Conservation (phyloP, 441 rosid genomes). For the Isatis lusitanica region DNA sequence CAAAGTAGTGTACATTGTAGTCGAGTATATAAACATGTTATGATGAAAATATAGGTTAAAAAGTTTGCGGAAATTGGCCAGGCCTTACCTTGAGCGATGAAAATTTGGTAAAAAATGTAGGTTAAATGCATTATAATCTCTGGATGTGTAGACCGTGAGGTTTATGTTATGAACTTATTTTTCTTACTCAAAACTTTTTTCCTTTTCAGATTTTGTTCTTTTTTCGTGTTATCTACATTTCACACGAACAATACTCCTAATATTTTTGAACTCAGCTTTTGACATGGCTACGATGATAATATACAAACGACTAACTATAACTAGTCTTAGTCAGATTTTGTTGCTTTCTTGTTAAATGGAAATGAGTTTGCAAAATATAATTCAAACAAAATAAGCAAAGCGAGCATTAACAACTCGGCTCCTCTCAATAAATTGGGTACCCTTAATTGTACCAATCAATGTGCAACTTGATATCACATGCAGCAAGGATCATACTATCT, state of each 20-base stretch:
- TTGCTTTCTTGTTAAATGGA: neutral
- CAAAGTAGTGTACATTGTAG: neutral
- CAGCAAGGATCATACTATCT: constrained; percentile 30
- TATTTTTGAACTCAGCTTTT: neutral
- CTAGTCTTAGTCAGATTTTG: neutral
- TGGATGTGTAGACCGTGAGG: neutral
- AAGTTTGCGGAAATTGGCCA: no score
- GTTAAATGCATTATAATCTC: neutral
- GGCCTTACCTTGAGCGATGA: no score
- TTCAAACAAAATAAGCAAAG: constrained; percentile 20
- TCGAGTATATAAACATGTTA: neutral
- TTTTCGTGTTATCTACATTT: neutral
- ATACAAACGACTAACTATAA: neutral
- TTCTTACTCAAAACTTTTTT: neutral
- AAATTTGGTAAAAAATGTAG: neutral
- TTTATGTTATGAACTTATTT: neutral
- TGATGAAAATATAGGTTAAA: neutral
- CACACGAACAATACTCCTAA: neutral
- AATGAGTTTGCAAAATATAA: neutral
- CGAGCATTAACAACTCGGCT: constrained; percentile 24
- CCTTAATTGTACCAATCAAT: constrained; percentile 36
- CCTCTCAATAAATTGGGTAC: constrained; percentile 29
- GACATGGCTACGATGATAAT: neutral
- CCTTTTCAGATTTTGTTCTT: no score
- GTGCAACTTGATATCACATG: constrained; percentile 38